Base-by-base conservation (phyloP, 73 alveolate species). In the Uronychia setigera region DNA sequence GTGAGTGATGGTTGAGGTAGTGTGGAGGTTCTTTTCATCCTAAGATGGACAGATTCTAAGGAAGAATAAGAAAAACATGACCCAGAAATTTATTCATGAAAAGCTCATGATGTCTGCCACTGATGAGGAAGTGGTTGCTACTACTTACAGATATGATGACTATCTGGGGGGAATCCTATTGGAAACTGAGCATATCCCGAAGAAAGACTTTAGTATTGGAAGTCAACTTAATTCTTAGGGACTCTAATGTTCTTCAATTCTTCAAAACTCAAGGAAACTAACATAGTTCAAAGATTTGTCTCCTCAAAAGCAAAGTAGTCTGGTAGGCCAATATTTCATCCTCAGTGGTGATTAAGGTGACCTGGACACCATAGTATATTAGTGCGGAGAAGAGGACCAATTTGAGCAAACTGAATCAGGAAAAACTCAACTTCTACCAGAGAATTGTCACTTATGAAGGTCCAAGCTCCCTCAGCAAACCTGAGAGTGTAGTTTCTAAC, bases 401-500 rank as follows among this genome's bases (percentile, higher is more conserved):
- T 35, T 31, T 29, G 9, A 31, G 34, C 19, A 31, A 1, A 33
- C 31, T 74, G 27, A 82, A 57, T 19, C 33, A 59, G 27, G 32
- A 59, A n/a, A 74, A 46, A 30, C 1, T 59, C 14, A 9, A 29
- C 31, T 13, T 82, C 34, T 74, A 74, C 35, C 82, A 82, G 58
- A 30, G 78, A 25, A 32, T 82, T 14, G 78, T 74, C 0, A 82
- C 89, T 27, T 82, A 82, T 67, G 89, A 82, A 28, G 89, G 89
- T 35, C 89, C 89, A 33, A 29, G 59, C 14, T 80, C 33, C 32
- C 33, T 82, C 9, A 29, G 82, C 26, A 74, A 33, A 1, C 19
- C 83, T 74, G 89, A 82, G 78, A 74, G 83, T 29, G 83, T 82
- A 13, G 89, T 82, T 1, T n/a, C 80, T 1, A 82, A 75, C 59